phyloP scores from a whole-genome alignment of 768 basidiomycete genomes.

The Auriscalpium vulgare region DNA sequence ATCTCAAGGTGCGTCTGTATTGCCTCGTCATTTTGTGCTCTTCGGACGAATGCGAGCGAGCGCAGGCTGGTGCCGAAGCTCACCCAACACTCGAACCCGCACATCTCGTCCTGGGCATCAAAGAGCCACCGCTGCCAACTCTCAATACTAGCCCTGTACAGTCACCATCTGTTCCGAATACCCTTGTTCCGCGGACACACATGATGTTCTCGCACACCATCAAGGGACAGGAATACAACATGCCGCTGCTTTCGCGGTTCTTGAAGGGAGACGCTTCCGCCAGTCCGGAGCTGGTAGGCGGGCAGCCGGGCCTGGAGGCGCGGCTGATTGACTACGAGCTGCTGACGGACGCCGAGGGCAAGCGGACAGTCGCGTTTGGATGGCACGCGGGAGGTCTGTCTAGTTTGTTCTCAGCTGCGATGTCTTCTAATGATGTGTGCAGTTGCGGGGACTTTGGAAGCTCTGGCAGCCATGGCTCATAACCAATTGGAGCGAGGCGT shows the following conservation, averaged over 20 bases:
- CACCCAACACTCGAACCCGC: constrained; percentile 48
- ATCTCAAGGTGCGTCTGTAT: constrained; percentile 44
- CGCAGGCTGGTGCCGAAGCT: constrained; percentile 72
- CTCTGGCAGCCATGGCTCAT: constrained; percentile 70
- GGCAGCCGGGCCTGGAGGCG: constrained; percentile 25
- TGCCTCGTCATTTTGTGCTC: not conserved
- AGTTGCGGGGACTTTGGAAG: constrained; percentile 85
- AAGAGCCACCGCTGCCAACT: constrained; percentile 69
- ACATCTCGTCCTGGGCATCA: constrained; percentile 81
- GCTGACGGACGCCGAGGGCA: constrained; percentile 51
- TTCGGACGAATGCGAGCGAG: not conserved
- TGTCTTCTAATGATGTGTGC: not conserved
- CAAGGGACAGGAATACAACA: constrained; percentile 85
- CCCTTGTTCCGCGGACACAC: constrained; percentile 49
- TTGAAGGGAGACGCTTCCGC: constrained; percentile 21
- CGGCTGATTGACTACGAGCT: constrained; percentile 83
- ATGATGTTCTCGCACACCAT: constrained; percentile 91
- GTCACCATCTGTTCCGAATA: constrained; percentile 17
- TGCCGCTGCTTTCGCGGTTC: constrained; percentile 64
- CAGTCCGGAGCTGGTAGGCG: not conserved
- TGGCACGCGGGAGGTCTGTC: constrained; percentile 82
- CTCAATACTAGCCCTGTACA: constrained; percentile 40
- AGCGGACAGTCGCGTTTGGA: constrained; percentile 83
- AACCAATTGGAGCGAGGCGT: constrained; percentile 72
- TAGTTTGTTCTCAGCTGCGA: not conserved